Percentiles rank a stretch among this genome's conserved stretches.
phyloP scores from a whole-genome alignment of 2,329 filamentous ascomycete genomes.

The Thielaviopsis populi region DNA sequence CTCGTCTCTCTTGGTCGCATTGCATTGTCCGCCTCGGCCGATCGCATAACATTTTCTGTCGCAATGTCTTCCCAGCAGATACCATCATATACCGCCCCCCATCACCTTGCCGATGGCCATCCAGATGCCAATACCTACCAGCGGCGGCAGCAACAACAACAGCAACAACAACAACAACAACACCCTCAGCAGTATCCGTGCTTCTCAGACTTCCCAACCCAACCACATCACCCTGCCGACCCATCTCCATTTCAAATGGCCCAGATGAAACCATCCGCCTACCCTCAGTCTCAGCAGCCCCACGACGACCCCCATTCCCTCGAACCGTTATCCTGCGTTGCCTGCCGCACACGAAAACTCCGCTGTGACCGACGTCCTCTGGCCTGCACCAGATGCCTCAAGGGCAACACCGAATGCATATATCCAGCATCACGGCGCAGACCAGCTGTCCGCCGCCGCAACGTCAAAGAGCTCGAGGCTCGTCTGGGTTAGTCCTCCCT shows the following conservation, averaged over 20 bases:
- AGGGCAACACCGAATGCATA: conserved; percentile 60
- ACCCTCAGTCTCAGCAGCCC: neutral
- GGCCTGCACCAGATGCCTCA: conserved; percentile 63
- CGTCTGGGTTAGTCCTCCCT: conserved; percentile 49
- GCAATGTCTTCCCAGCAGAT: neutral
- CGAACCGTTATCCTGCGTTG: conserved; percentile 58
- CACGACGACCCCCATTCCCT: conserved; percentile 11
- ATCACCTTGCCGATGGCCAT: too few species aligned
- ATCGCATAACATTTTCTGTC: neutral
- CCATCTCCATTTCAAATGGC: neutral
- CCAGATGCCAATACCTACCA: neutral
- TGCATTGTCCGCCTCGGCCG: too few species aligned
- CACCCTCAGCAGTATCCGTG: neutral
- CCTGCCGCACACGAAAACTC: conserved; percentile 71
- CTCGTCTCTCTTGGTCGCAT: too few species aligned
- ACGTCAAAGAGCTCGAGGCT: conserved; percentile 81
- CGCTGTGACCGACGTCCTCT: conserved; percentile 74
- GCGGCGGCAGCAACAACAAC: neutral
- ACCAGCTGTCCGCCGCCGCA: conserved; percentile 72
- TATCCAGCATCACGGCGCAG: conserved; percentile 85
- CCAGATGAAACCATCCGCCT: neutral
- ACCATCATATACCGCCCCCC: neutral
- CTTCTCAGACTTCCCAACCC: neutral
- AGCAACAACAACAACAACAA: neutral
- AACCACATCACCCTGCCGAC: neutral